Evolutionary conservation across 225 moss, liverwort and hornwort species (phyloP), one percentile per base, ranked within the genome.

Genomic region (Physcomitrium patens): DNA sequence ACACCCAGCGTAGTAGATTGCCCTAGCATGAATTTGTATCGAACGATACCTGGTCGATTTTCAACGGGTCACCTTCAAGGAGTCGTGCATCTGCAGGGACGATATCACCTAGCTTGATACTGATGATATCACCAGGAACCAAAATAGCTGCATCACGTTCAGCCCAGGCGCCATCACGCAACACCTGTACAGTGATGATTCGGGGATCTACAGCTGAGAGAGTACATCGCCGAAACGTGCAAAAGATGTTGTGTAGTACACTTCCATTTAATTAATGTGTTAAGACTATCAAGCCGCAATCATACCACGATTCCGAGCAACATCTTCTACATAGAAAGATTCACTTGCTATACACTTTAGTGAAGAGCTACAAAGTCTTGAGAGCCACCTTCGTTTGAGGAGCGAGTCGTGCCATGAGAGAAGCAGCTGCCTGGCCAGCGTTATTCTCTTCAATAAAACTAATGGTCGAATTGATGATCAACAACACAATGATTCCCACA

Each of bases 61-160:
- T 79, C 5, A 79, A 17, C 0, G 79, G 58, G 68, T 79, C 79
- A 19, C 79, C 79, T 41, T 79, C 79, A 17, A 79, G 47, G 48
- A 79, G 65, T 18, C 73, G 72, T 67, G 71, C 79, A 73, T 79
- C 79, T 63, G 79, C 79, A 5, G 79, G 79, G 47, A 79, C 44
- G 31, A 79, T 79, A 37, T 79, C 79, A 58, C 79, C 79, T 65
- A 79, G 79, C 47, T 79, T 79, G 27, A 79, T 73, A 17, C 79
- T 79, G 45, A 79, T 60, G 4, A 79, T 79, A 60, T 79, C 73
- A 28, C 79, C 79, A 55, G 79, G 79, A 14, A 79, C 79, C 59
- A 79, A 73, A 12, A 79, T 68, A 27, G 50, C 45, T 1, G 79
- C 67, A 14, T 79, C 73, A 31, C 66, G 56, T 31, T 73, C 79